Evolutionary conservation across 2,329 filamentous ascomycete genomes (phyloP), one percentile per base, ranked within the genome.

Genomic region (Talaromyces pinophilus): DNA sequence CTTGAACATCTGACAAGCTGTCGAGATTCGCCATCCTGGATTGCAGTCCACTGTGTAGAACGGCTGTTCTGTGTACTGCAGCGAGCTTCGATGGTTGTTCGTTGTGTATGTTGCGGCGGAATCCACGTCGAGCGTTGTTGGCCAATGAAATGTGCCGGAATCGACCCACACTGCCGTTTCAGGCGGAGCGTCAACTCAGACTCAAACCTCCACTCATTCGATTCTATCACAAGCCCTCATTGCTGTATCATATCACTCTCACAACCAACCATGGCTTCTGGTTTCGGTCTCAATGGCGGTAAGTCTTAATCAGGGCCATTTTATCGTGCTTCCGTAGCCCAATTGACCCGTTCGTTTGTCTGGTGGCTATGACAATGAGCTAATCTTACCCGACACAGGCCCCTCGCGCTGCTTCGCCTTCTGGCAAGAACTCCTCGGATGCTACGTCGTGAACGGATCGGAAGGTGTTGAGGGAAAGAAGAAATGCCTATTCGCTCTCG

Each of bases 401-500:
- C 86, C 86, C 71, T 86, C 84, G 74, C 92, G 94, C 81, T 99
- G 95, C 88, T 98, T 97, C 85, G 92, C 93, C 78, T 99, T 97
- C 88, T 99, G 95, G 95, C 95, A 99, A 83, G 95, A 99, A 82
- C 89, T 98, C 71, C 91, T 99, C 78, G 93, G 93, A 75, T 99
- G 95, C 88, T 99, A 99, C 81, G 93, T 97, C 68, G 89, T 97
- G 77, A 98, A 98, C 84, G 92, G 92, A 65, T 87, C 86, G 71
- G 84, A 90, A 70, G 91, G 94, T 65, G 90, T 93, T 76, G 85
- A 88, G 72, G 92, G 92, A 72, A 95, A 93, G 84, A 90, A 89
- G 80, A 96, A 96, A 82, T 99, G 96, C 79, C 83, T 86, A 19
- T 90, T 91, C 17, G 87, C 88, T 4, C 85, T 98, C 71, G 95